Conservation (phyloP, 129 eudicot species). For the Escallonia rubra region DNA sequence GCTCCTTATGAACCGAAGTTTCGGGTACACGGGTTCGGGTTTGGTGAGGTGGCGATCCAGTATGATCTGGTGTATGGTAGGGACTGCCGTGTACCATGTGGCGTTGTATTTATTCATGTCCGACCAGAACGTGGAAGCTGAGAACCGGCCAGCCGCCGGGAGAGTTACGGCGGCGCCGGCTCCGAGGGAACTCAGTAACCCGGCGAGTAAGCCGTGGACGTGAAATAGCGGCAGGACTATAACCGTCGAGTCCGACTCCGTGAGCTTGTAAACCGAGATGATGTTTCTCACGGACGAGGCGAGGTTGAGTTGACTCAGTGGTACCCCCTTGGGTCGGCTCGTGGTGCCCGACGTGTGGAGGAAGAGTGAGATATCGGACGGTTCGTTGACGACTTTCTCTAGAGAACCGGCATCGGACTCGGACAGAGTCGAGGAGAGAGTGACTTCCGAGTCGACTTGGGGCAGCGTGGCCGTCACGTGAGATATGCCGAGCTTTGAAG, state of each 20-base stretch:
- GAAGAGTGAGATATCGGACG: conserved; percentile 72
- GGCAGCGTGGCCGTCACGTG: conserved; percentile 53
- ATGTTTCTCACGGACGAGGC: conserved; percentile 80
- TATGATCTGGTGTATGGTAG: conserved; percentile 91
- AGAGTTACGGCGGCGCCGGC: conserved; percentile 83
- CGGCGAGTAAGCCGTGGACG: conserved; percentile 88
- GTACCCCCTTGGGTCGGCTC: conserved; percentile 96
- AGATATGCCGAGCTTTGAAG: conserved; percentile 58
- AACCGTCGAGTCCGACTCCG: conserved; percentile 82
- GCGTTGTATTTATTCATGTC: conserved; percentile 75
- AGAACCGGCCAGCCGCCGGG: conserved; percentile 84
- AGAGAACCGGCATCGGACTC: conserved; percentile 15
- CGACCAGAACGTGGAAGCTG: conserved; percentile 86
- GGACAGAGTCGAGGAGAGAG: conserved; percentile 37
- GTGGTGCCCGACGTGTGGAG: conserved; percentile 98
- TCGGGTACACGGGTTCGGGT: conserved; percentile 70
- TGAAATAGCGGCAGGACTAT: conserved; percentile 88
- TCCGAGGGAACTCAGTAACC: conserved; percentile 74
- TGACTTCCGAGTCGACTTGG: conserved; percentile 35
- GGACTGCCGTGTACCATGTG: conserved; percentile 97
- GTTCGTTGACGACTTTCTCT: conserved; percentile 48
- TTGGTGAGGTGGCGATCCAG: conserved; percentile 64
- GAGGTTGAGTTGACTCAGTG: conserved; percentile 59
- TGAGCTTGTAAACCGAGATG: conserved; percentile 66
- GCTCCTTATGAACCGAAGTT: conserved; percentile 90